A percentile compares a stretch with the other conserved stretches of the same genome.
Evolutionary conservation across 345 rosid genomes (phyloP).

Genomic region (Cardamine chenopodiifolia): DNA sequence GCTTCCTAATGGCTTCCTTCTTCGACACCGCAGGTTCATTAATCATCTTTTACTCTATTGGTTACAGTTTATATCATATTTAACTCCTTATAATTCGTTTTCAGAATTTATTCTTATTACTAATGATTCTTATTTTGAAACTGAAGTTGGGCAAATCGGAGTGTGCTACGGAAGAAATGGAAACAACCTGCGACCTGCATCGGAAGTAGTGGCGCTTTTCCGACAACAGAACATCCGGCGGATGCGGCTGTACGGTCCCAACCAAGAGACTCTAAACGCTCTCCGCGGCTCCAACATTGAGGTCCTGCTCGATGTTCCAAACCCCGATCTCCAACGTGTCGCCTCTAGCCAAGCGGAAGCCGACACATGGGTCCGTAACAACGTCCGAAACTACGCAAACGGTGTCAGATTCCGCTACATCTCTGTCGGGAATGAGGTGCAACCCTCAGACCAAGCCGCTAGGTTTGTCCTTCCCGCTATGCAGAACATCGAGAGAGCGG

Average conservation of each 20-base stretch:
- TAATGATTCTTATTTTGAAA: neutral
- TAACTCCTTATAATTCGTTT: neutral
- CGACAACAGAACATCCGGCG: constrained; percentile 48
- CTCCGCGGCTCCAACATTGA: constrained; percentile 47
- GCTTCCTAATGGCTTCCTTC: constrained; percentile 37
- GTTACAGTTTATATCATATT: neutral
- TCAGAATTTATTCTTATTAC: neutral
- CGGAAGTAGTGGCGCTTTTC: constrained; percentile 58
- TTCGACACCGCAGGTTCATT: constrained; percentile 42
- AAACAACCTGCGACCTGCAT: constrained; percentile 51
- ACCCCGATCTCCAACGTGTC: constrained; percentile 34
- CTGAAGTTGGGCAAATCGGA: constrained; percentile 57
- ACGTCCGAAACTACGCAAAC: constrained; percentile 44
- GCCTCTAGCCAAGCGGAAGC: constrained; percentile 50
- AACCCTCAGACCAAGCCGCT: constrained; percentile 31
- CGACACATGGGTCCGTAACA: constrained; percentile 48
- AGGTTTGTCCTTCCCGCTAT: constrained; percentile 49
- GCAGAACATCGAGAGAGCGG: constrained; percentile 39
- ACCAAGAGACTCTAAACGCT: constrained; percentile 41
- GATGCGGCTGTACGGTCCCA: constrained; percentile 54
- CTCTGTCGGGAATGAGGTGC: constrained; percentile 53
- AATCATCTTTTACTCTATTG: neutral
- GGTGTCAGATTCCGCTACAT: constrained; percentile 56
- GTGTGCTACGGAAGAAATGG: constrained; percentile 70
- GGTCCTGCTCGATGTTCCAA: constrained; percentile 47